Evolutionary conservation across 805 yeast genomes (phyloP).

Genomic region (Metschnikowia cerradonensis): DNA sequence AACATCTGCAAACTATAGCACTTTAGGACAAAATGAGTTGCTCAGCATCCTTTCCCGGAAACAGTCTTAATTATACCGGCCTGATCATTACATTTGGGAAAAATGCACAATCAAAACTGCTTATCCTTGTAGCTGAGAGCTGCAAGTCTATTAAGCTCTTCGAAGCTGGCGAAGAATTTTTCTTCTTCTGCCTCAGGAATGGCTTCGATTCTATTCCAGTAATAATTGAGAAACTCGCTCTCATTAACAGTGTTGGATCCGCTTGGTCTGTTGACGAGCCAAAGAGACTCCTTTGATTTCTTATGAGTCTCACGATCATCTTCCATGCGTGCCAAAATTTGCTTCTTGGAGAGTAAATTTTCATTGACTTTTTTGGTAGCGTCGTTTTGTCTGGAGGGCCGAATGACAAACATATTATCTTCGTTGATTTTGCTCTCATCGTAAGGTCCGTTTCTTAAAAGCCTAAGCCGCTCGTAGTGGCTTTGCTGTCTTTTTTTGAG

Average conservation of each 20-base stretch:
- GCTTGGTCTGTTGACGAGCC: conserved; percentile 59
- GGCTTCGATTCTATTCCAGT: conserved; percentile 46
- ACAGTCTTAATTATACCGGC: not conserved
- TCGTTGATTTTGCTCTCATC: conserved; percentile 17
- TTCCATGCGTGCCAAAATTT: conserved; percentile 76
- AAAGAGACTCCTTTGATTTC: conserved; percentile 71
- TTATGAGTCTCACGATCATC: conserved; percentile 91
- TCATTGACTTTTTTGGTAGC: conserved; percentile 19
- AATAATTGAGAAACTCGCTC: conserved; percentile 39
- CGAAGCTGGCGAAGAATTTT: conserved; percentile 42
- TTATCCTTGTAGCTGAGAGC: conserved; percentile 48
- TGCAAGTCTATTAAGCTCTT: conserved; percentile 53
- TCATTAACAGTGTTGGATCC: conserved; percentile 33
- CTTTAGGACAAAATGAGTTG: conserved; percentile 68
- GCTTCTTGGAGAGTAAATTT: conserved; percentile 38
- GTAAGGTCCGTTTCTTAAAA: conserved; percentile 30
- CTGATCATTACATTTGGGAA: not conserved
- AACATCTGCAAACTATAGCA: conserved; percentile 59
- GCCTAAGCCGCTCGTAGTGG: conserved; percentile 45
- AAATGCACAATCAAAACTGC: conserved; percentile 24
- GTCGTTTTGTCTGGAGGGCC: conserved; percentile 27
- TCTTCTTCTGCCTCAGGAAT: conserved; percentile 44
- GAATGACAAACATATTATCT: conserved; percentile 18
- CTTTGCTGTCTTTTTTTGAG: conserved; percentile 46
- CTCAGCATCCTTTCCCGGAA: conserved; percentile 45